These are phyloP conservation scores for Fusarium beomiforme DNA, from an alignment of 2,329 filamentous ascomycete genomes.

Conservation along the genomic window DNA sequence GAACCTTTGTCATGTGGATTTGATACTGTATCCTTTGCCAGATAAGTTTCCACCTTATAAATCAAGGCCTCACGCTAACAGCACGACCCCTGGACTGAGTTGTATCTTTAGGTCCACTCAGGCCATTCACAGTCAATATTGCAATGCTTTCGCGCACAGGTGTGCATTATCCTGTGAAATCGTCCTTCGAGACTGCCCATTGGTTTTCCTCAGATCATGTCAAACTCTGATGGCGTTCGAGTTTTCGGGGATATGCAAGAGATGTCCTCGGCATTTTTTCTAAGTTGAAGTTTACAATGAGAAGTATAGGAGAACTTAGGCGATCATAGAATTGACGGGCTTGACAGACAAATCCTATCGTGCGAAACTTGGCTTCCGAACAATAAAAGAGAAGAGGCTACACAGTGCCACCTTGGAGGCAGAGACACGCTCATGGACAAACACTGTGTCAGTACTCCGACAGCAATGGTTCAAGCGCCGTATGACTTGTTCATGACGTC, in stretches of 20 bases:
- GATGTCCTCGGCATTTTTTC: constrained; percentile 15
- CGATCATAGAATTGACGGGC: constrained; percentile 11
- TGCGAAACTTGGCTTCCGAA: background rate
- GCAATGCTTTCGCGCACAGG: constrained; percentile 20
- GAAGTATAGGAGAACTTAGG: background rate
- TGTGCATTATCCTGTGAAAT: constrained; percentile 4
- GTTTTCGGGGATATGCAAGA: constrained; percentile 20
- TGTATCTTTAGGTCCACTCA: constrained; percentile 26
- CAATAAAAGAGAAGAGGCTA: constrained; percentile 15
- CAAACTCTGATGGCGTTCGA: constrained; percentile 14
- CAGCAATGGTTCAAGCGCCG: constrained; percentile 25
- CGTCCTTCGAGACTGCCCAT: background rate
- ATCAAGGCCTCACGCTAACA: constrained; percentile 33
- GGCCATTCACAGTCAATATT: constrained; percentile 28
- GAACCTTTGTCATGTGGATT: constrained; percentile 11
- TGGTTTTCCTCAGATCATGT: background rate
- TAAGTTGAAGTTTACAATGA: background rate
- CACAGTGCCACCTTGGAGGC: constrained; percentile 32
- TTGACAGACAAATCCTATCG: background rate
- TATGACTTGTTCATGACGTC: constrained; percentile 43
- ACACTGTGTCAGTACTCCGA: constrained; percentile 39
- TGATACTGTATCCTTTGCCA: constrained; percentile 13
- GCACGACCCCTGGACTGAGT: constrained; percentile 22
- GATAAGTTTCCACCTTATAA: constrained; percentile 15
- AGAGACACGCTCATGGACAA: constrained; percentile 6